Evolutionary conservation across 106 monocot species (phyloP).

Genomic region (Triglochin maritima): DNA sequence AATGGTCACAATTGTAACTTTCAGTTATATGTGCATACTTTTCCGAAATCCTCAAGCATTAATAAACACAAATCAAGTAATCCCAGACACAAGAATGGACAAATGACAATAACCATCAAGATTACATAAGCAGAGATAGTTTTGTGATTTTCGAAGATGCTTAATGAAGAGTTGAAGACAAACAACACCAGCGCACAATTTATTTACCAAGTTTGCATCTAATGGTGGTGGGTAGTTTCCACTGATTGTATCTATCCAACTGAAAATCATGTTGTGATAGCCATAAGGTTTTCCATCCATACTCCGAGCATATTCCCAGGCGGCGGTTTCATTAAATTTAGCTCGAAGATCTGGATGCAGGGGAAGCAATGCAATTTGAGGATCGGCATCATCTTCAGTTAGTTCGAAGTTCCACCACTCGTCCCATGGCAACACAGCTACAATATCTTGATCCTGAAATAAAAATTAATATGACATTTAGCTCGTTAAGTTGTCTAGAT

Average conservation of each 20-base stretch:
- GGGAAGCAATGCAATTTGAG: slow-evolving; percentile 23
- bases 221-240: slow-evolving; percentile 20
- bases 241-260: slow-evolving; percentile 23
- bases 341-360: slow-evolving; percentile 21
- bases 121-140: no score
- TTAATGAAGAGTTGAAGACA: no score
- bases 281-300: slow-evolving; percentile 29
- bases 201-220: slow-evolving; percentile 21
- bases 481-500: no score
- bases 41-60: no score
- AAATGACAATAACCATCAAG: no score
- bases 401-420: slow-evolving; percentile 27
- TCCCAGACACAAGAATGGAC: no score
- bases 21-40: no score
- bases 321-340: slow-evolving; percentile 24
- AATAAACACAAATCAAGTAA: no score
- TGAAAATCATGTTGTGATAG: slow-evolving; percentile 24
- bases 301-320: slow-evolving; percentile 27
- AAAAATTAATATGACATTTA: background rate
- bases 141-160: no score
- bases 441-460: slow-evolving; percentile 18
- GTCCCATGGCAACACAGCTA: slow-evolving; percentile 22
- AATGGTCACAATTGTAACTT: no score
- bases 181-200: no score
- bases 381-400: slow-evolving; percentile 21